Evolutionary conservation across 2,329 filamentous ascomycete genomes (phyloP), one percentile per base, ranked within the genome.

Genomic region (Lecanoromycetidae sp.): DNA sequence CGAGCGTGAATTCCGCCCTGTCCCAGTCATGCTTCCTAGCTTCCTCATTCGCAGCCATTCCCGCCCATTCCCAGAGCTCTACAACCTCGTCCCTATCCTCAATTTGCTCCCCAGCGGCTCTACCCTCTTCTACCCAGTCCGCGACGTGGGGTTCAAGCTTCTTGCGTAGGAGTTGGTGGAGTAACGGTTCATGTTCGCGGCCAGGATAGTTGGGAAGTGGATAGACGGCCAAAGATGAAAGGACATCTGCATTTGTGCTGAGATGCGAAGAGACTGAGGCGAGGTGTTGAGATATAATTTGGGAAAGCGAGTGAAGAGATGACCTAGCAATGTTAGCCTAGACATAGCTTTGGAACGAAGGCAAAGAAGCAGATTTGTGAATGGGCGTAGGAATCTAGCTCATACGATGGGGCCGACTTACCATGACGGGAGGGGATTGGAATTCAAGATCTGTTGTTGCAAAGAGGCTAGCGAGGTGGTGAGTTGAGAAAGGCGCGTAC

Each of bases 101-200:
- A 3, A 39, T 46, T 40, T 43, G 53, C 30, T 57, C 55, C 20
- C 52, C 56, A 36, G 69, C 69, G 23, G 68, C 67, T 49, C 76
- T 74, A 1, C 79, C 82, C 43, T 78, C 68, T 19, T 78, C 75
- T 22, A 90, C 79, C 66, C 82, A 80, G 48, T 80, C 77, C 60
- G 88, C 84, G 15, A 87, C 79, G 20, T 77, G 72, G 0, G 85
- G 84, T 55, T 91, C 86, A 40, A 87, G 73, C 61, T 91, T 91
- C 65, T 91, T 93, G 32, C 86, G 80, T 26, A 93, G 69, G 2
- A 94, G 70, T 56, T 82, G 76, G 22, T 76, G 71, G 1, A 90
- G 71, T 40, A 60, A 58, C 1, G 61, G 66, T 61, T 83, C 77
- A 50, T 85, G 79, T 4, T 74, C 80, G 56, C 75, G 80, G 30